Conservation (phyloP, 1,284 basidiomycete species). For the Trichosporon asahii region DNA sequence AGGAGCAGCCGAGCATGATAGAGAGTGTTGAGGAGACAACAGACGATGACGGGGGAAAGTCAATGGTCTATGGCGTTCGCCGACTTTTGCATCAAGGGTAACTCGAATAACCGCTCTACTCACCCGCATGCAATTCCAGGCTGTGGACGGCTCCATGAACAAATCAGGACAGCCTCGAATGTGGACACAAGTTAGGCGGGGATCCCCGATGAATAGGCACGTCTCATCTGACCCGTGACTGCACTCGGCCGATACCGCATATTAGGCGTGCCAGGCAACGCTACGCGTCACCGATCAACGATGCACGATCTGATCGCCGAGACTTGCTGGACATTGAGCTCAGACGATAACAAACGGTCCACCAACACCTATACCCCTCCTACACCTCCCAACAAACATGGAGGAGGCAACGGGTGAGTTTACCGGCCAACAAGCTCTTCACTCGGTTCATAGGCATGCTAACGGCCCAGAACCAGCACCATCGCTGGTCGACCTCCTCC, state of each 20-base stretch:
- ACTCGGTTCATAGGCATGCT: background rate
- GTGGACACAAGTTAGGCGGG: background rate
- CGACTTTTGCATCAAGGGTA: background rate
- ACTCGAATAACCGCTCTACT: background rate
- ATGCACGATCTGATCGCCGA: constrained; percentile 8
- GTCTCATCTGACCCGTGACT: background rate
- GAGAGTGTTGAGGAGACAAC: background rate
- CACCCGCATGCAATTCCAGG: background rate
- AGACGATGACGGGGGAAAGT: background rate
- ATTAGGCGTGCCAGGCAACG: background rate
- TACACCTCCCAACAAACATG: constrained; percentile 10
- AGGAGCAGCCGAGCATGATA: constrained; percentile 21
- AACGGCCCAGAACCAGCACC: constrained; percentile 22
- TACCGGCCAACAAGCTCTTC: too few species aligned
- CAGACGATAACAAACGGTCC: background rate
- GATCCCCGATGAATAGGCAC: background rate
- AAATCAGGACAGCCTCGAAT: background rate
- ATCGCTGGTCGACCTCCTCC: constrained; percentile 39
- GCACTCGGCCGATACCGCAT: background rate
- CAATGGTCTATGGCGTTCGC: background rate
- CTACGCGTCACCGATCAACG: constrained; percentile 8
- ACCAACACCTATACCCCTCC: background rate
- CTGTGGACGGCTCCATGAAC: background rate
- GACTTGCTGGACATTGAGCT: background rate
- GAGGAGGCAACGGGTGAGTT: constrained; percentile 29